Evolutionary conservation across 2,329 filamentous ascomycete genomes (phyloP).

Genomic region (Trichoderma aggressivum): DNA sequence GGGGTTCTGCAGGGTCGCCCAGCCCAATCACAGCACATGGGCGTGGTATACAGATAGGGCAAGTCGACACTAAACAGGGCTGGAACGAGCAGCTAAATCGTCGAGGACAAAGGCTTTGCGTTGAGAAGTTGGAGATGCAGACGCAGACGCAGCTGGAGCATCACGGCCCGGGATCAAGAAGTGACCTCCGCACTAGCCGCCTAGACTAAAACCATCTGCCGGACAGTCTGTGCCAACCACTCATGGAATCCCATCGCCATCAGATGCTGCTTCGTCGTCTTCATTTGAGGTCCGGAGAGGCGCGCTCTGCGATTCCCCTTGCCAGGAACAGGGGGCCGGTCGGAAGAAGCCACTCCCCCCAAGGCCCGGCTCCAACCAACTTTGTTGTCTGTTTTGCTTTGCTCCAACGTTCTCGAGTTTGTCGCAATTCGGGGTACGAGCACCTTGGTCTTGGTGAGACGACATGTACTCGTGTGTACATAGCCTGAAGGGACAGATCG

Average conservation of each 20-base stretch:
- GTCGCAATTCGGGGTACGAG: neutral
- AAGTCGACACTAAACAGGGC: slow-evolving; percentile 1
- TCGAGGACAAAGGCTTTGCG: neutral
- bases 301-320: neutral
- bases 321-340: neutral
- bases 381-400: neutral
- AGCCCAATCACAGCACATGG: slow-evolving; percentile 12
- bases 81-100: slow-evolving; percentile 7
- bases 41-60: slow-evolving; percentile 4
- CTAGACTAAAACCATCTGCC: slow-evolving; percentile 2
- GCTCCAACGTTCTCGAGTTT: neutral
- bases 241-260: neutral
- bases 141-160: neutral
- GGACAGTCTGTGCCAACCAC: slow-evolving; percentile 1
- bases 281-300: slow-evolving; percentile 14
- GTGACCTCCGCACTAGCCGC: slow-evolving; percentile 6
- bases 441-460: neutral
- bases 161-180: slow-evolving; percentile 12
- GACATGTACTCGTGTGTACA: neutral
- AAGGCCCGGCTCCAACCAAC: neutral
- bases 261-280: slow-evolving; percentile 6
- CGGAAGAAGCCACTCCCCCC: neutral
- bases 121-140: slow-evolving; percentile 7
- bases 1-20: neutral
- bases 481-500: neutral